phyloP scores from a whole-genome alignment of 1,139 yeast species.

The Hyphopichia burtonii region DNA sequence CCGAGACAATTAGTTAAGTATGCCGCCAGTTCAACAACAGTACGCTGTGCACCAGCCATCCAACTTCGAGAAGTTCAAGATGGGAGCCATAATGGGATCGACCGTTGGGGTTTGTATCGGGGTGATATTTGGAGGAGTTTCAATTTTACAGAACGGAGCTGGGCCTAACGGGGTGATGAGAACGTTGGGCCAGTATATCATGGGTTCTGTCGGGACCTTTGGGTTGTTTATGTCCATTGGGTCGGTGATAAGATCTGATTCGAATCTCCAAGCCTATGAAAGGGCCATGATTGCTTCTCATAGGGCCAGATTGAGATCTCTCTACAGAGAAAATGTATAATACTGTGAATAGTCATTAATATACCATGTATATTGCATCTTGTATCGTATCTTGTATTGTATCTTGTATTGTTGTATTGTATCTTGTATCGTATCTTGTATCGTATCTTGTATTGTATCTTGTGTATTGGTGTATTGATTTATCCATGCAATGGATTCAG shows the following conservation, averaged over 20 bases:
- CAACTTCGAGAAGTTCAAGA: slow-evolving; percentile 91
- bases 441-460: too few relatives aligned
- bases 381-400: too few relatives aligned
- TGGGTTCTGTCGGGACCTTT: slow-evolving; percentile 96
- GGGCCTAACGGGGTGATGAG: slow-evolving; percentile 99
- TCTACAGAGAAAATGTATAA: slow-evolving; percentile 24
- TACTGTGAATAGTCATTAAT: too few relatives aligned
- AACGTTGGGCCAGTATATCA: slow-evolving; percentile 93
- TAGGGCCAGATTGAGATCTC: slow-evolving; percentile 34
- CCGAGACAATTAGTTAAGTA: slow-evolving; percentile 15
- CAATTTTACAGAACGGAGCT: slow-evolving; percentile 89
- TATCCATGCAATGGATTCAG: too few relatives aligned
- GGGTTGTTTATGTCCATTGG: slow-evolving; percentile 96
- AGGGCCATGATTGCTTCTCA: slow-evolving; percentile 37
- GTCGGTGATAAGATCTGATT: slow-evolving; percentile 82
- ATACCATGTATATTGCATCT: too few relatives aligned
- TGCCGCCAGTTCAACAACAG: slow-evolving; percentile 86
- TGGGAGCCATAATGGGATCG: slow-evolving; percentile 97
- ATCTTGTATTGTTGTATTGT: too few relatives aligned
- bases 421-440: too few relatives aligned
- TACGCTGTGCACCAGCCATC: slow-evolving; percentile 79
- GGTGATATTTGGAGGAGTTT: slow-evolving; percentile 88
- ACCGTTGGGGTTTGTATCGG: slow-evolving; percentile 97
- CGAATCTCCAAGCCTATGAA: slow-evolving; percentile 44
- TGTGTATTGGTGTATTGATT: too few relatives aligned